Conservation (phyloP, 371 early-diverging fungal genomes). For the Syncephalis plumigaleata region DNA sequence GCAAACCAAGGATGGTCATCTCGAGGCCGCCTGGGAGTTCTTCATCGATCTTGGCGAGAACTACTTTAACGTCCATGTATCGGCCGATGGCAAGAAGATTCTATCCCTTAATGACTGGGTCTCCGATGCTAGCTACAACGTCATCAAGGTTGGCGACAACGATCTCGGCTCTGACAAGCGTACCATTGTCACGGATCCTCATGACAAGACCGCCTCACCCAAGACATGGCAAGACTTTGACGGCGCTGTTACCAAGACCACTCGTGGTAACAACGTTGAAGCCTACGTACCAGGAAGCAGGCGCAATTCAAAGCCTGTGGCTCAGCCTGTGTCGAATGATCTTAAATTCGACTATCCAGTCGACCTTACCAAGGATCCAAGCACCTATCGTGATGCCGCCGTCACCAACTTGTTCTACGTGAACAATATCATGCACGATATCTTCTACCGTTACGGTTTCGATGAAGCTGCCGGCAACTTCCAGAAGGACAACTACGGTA, state of each 20-base stretch:
- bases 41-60: too few relatives aligned
- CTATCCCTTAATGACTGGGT: neutral
- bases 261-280: slow-evolving; percentile 56
- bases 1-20: neutral
- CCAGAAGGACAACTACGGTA: slow-evolving; percentile 70
- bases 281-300: slow-evolving; percentile 28
- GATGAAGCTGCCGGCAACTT: slow-evolving; percentile 20
- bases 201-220: neutral
- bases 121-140: neutral
- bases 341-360: slow-evolving; percentile 57
- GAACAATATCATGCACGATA: slow-evolving; percentile 11
- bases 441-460: slow-evolving; percentile 10
- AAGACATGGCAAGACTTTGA: neutral
- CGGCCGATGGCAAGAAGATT: neutral
- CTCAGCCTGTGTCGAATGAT: slow-evolving; percentile 28
- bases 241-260: slow-evolving; percentile 14
- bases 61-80: too few relatives aligned
- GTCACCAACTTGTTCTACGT: slow-evolving; percentile 13
- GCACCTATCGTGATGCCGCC: slow-evolving; percentile 70
- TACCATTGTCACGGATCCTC: neutral
- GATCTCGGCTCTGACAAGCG: neutral
- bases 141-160: neutral
- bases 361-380: slow-evolving; percentile 42
- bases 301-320: slow-evolving; percentile 28
- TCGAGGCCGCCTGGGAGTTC: too few relatives aligned